phyloP scores from a whole-genome alignment of 2,329 filamentous ascomycete species.

The Alternaria longipes region DNA sequence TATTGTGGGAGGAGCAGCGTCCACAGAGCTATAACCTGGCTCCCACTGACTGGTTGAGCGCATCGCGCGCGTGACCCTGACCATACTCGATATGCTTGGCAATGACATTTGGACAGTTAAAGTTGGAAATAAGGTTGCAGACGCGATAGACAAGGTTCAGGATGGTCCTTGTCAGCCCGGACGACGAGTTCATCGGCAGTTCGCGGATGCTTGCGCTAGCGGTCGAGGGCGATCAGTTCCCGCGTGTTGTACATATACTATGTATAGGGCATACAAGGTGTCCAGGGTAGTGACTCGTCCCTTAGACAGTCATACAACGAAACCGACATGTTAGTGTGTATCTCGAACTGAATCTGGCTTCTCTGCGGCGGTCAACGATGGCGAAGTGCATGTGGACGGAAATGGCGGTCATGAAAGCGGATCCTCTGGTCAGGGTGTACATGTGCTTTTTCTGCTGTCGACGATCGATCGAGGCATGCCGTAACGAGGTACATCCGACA shows the following conservation, averaged over 20 bases:
- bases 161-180: conserved; percentile 4
- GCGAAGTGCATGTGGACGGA: neutral
- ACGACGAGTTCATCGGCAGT: conserved; percentile 9
- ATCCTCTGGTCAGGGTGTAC: neutral
- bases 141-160: conserved; percentile 1
- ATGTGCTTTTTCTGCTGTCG: neutral
- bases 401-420: neutral
- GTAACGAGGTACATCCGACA: neutral
- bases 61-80: neutral
- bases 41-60: neutral
- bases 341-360: neutral
- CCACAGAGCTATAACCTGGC: neutral
- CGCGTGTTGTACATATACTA: neutral
- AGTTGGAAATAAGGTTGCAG: conserved; percentile 12
- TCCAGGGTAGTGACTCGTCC: neutral
- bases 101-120: neutral
- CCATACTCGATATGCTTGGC: neutral
- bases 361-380: neutral
- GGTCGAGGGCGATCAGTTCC: neutral
- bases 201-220: conserved; percentile 6
- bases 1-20: neutral
- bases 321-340: neutral
- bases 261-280: neutral
- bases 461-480: neutral
- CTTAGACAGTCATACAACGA: neutral